Evolutionary conservation across 2,329 filamentous ascomycete species (phyloP).

Genomic region (Colletotrichum salicis): DNA sequence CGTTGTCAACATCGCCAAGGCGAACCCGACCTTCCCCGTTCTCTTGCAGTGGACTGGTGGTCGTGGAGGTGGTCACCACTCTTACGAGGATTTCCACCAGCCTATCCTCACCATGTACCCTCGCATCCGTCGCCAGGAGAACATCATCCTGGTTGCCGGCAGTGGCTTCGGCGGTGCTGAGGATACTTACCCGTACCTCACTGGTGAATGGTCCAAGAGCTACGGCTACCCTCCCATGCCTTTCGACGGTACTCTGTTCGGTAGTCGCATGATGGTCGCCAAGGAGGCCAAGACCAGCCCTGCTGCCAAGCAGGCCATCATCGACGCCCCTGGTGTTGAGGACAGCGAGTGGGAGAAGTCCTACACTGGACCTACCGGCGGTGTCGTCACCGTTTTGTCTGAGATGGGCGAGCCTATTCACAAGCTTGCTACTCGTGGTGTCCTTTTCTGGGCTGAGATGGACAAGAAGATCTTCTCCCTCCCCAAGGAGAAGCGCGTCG

Average conservation of each 20-base stretch:
- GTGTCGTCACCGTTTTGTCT: constrained; percentile 94
- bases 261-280: constrained; percentile 93
- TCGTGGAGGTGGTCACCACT: constrained; percentile 93
- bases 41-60: constrained; percentile 96
- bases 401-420: constrained; percentile 99
- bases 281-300: constrained; percentile 91
- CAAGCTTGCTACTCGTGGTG: constrained; percentile 96
- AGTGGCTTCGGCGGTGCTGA: constrained; percentile 92
- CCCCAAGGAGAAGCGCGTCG: constrained; percentile 91
- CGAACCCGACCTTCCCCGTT: constrained; percentile 93
- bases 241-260: constrained; percentile 91
- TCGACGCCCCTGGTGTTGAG: constrained; percentile 83
- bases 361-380: constrained; percentile 90
- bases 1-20: constrained; percentile 92
- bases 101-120: constrained; percentile 92
- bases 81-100: constrained; percentile 94
- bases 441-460: constrained; percentile 98
- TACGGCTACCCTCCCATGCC: constrained; percentile 94
- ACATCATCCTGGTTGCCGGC: constrained; percentile 89
- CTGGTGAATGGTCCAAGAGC: constrained; percentile 86
- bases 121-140: constrained; percentile 84
- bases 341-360: constrained; percentile 91
- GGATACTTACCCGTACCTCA: constrained; percentile 92
- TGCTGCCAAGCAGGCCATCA: constrained; percentile 89
- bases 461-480: constrained; percentile 97